Evolutionary conservation across 2,329 filamentous ascomycete species (phyloP), one percentile per base, ranked within the genome.

Genomic region (Aquanectria penicillioides): DNA sequence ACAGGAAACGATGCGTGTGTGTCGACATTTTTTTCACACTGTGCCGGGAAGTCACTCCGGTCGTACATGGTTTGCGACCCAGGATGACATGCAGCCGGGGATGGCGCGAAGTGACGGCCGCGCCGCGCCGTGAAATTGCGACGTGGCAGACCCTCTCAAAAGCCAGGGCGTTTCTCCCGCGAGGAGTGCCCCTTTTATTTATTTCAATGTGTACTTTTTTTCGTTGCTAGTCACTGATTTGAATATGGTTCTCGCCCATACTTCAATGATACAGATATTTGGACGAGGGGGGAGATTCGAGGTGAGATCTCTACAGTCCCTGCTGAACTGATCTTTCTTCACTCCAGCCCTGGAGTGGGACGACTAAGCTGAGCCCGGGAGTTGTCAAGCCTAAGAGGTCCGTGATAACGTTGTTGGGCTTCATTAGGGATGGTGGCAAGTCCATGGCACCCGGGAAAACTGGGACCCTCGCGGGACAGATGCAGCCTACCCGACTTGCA

Each of bases 401-500:
- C 40, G 66, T 56, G 61, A 66, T 59, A 51, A 54, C 60, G 41
- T 65, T 48, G n/a, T n/a, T n/a, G n/a, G n/a, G n/a, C n/a, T n/a
- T n/a, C n/a, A n/a, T n/a, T n/a, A n/a, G n/a, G n/a, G n/a, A n/a
- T n/a, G 55, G 52, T 53, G 44, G 53, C 66, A 44, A 43, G 48
- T 51, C 57, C 61, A 62, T 63, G 59, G 59, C 59, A 59, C 53
- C 59, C 57, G 61, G 54, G 56, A 72, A 73, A 73, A 69, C 49
- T 65, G 69, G 72, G 67, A 59, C 69, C 56, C 61, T 51, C 48
- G 63, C 69, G 71, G 71, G 72, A 74, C 59, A 68, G 61, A 70
- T 74, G 74, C 72, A 74, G 63, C 44, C 69, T 71, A 68, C 64
- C 71, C 66, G 65, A 54, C 59, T 67, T 68, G 65, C 70, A 71